Conservation (phyloP, 306 rosid species). For the Canavalia gladiata region DNA sequence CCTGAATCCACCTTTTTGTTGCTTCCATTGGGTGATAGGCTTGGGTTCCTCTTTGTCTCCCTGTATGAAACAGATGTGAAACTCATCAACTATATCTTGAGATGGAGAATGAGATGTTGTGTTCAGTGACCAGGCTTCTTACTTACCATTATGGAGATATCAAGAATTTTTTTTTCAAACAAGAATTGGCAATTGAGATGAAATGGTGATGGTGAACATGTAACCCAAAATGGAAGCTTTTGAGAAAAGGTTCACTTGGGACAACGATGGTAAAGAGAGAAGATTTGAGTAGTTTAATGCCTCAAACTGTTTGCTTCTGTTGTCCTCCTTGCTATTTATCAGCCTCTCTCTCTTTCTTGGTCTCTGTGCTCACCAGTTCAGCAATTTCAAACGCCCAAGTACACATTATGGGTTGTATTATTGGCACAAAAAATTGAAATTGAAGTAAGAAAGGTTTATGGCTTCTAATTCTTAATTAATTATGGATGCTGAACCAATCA, state of each 20-base stretch:
- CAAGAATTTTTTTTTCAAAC: not conserved
- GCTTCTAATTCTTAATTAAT: constrained; percentile 27
- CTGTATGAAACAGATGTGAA: constrained; percentile 48
- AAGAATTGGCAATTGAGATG: constrained; percentile 37
- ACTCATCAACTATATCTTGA: not conserved
- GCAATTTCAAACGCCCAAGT: not conserved
- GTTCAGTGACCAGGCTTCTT: not conserved
- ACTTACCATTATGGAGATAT: constrained; percentile 57
- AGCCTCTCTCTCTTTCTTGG: constrained; percentile 36
- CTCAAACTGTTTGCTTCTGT: constrained; percentile 47
- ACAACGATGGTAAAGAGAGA: constrained; percentile 13
- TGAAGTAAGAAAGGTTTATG: constrained; percentile 26
- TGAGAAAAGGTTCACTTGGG: constrained; percentile 22
- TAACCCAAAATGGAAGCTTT: constrained; percentile 55
- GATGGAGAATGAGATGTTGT: not conserved
- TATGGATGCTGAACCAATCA: constrained; percentile 46
- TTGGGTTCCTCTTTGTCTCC: constrained; percentile 52
- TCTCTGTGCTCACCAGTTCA: constrained; percentile 14
- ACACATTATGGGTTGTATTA: constrained; percentile 17
- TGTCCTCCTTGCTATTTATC: constrained; percentile 45
- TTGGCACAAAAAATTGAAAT: constrained; percentile 10
- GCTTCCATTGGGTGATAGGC: constrained; percentile 45
- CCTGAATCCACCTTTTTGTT: constrained; percentile 72
- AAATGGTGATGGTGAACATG: constrained; percentile 45
- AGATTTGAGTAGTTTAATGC: constrained; percentile 31